Evolutionary conservation across 331 rosid species (phyloP).

Genomic region (Malus hybrid): DNA sequence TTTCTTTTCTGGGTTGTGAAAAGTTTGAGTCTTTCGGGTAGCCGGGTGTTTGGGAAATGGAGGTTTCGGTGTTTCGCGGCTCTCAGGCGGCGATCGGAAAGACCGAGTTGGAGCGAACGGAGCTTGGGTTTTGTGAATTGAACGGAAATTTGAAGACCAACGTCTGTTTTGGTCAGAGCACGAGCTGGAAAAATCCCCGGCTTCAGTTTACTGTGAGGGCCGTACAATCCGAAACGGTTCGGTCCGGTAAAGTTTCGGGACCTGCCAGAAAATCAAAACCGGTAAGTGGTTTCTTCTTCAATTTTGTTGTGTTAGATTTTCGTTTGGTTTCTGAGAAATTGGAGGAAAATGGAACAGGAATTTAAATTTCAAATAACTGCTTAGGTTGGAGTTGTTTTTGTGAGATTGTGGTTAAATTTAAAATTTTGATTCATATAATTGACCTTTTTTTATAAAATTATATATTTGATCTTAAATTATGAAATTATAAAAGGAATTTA

Average conservation of each 20-base stretch:
- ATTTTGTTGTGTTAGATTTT: not conserved
- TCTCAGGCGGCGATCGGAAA: constrained; percentile 49
- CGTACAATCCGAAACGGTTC: constrained; percentile 38
- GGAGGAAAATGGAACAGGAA: too few relatives aligned
- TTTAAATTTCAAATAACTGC: too few relatives aligned
- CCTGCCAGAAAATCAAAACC: constrained; percentile 30
- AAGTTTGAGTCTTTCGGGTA: not conserved
- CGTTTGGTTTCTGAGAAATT: constrained; percentile 17
- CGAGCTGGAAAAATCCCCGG: constrained; percentile 38
- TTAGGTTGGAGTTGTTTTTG: too few relatives aligned
- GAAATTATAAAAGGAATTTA: not conserved
- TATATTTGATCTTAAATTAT: not conserved
- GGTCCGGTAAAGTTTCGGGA: constrained; percentile 21
- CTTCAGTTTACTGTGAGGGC: constrained; percentile 42
- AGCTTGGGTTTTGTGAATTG: constrained; percentile 39
- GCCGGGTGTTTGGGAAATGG: constrained; percentile 30
- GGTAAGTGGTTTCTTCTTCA: constrained; percentile 31
- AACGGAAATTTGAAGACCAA: constrained; percentile 28
- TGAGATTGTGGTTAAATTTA: not conserved
- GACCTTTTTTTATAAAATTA: not conserved
- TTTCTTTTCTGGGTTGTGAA: not conserved
- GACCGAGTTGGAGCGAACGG: constrained; percentile 34
- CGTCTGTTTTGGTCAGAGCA: constrained; percentile 38
- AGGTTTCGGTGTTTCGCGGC: constrained; percentile 49
- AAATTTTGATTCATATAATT: not conserved